Base-by-base conservation (phyloP, 371 early-diverging fungal genomes). In the Mucor indicus region DNA sequence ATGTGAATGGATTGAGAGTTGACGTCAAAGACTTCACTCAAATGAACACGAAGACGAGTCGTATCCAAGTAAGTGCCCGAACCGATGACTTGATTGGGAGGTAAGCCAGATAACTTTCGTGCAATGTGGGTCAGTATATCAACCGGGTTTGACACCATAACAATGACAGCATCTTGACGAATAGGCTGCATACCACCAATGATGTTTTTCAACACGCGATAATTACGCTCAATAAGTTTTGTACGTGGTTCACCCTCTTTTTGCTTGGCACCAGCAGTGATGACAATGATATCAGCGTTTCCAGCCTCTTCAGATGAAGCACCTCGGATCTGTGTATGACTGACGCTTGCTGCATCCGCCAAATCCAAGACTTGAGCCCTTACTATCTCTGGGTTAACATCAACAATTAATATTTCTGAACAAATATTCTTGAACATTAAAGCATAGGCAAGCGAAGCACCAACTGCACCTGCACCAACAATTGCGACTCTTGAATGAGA, bases 261-360 rank as follows among this genome's bases (percentile, higher is more conserved):
- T 57, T 93, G 93, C 36, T 90, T 89, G 13, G 93, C 93, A 27
- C 94, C 94, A 1, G 94, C 93, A 12, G 93, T 90, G 42, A 92
- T 70, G 39, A 93, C 80, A 51, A 93, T 87, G 30, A 93, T 83
- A 53, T 93, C 91, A 15, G 80, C 76, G 54, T 91, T 86, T 10
- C 93, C 91, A 2, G 89, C 90, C 44, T 93, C 91, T 57, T 83
- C 53, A 36, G 64, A 57, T 13, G 80, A 60, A n/a, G n/a, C n/a
- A 8, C 69, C 90, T 24, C 80, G 80, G 36, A 91, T 76, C 15
- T 62, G 60, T 21, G 89, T 83, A 22, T 75, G 71, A 33, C 83
- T 73, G 48, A 90, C 71, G 51, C 86, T 83, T 25, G 83, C 75
- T 20, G 86, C 86, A 55, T 92, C 93, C 36, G 78, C 74, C 21